Conservation (phyloP, 257 asterid species). For the Gynochthodes officinalis region DNA sequence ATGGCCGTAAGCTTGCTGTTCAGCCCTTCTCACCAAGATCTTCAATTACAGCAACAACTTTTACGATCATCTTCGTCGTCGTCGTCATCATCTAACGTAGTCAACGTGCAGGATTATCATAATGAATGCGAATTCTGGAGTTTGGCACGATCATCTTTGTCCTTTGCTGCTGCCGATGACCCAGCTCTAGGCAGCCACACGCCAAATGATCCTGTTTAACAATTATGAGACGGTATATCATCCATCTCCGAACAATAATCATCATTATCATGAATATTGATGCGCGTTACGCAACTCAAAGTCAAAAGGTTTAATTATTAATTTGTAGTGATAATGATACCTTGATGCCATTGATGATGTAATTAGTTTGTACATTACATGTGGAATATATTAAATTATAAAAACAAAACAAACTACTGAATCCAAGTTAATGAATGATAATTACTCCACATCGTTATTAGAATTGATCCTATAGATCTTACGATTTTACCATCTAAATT, state of each 20-base stretch:
- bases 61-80: conserved; percentile 19
- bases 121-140: conserved; percentile 42
- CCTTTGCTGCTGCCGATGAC: neutral
- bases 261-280: neutral
- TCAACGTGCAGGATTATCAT: conserved; percentile 17
- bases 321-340: too few species aligned
- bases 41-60: conserved; percentile 18
- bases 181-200: conserved; percentile 22
- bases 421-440: too few species aligned
- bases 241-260: neutral
- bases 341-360: neutral
- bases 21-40: conserved; percentile 14
- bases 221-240: neutral
- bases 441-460: too few species aligned
- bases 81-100: conserved; percentile 16
- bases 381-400: too few species aligned
- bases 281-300: neutral
- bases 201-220: conserved; percentile 29
- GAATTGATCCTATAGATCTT: too few species aligned
- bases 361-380: too few species aligned
- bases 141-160: conserved; percentile 25
- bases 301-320: conserved; percentile 1
- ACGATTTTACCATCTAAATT: too few species aligned
- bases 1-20: neutral
- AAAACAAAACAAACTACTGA: too few species aligned